These are phyloP conservation scores for Tolypocladium inflatum DNA, from an alignment of 2,329 filamentous ascomycete species.

Conservation along the genomic window DNA sequence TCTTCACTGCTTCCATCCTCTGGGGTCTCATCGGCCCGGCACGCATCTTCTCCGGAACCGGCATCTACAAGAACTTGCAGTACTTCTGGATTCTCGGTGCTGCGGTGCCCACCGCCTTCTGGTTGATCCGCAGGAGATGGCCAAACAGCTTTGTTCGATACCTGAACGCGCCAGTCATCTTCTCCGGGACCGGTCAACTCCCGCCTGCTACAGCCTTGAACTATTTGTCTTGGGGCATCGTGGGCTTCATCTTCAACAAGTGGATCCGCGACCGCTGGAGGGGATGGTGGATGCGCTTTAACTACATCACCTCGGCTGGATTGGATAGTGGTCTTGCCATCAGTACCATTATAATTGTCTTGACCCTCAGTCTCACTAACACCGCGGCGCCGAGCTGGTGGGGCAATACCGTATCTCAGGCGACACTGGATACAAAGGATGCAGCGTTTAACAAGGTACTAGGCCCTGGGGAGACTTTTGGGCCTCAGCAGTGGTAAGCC, in stretches of 20 bases:
- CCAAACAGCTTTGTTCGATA: conserved; percentile 36
- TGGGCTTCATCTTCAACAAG: conserved; percentile 50
- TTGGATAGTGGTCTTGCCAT: conserved; percentile 32
- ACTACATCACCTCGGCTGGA: conserved; percentile 32
- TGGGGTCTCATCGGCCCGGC: conserved; percentile 30
- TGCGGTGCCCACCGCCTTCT: conserved; percentile 24
- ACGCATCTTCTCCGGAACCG: conserved; percentile 24
- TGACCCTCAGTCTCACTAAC: conserved; percentile 31
- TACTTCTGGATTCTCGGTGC: conserved; percentile 31
- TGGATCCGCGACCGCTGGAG: conserved; percentile 40
- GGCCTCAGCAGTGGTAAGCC: conserved; percentile 38
- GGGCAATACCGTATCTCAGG: conserved; percentile 29
- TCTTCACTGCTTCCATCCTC: conserved; percentile 28
- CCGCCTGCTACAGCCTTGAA: conserved; percentile 51
- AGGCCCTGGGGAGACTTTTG: conserved; percentile 43
- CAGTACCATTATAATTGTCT: conserved; percentile 31
- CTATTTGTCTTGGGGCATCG: conserved; percentile 48
- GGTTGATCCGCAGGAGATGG: conserved; percentile 24
- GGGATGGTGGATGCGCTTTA: conserved; percentile 44
- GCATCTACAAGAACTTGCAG: conserved; percentile 27
- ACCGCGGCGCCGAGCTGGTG: conserved; percentile 34
- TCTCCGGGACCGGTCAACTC: conserved; percentile 42
- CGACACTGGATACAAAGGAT: conserved; percentile 46
- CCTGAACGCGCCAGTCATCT: conserved; percentile 47
- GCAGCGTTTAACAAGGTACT: conserved; percentile 41